Evolutionary conservation across 192 early-diverging fungal species (phyloP), one percentile per base, ranked within the genome.

Genomic region (Coemansia sp.): DNA sequence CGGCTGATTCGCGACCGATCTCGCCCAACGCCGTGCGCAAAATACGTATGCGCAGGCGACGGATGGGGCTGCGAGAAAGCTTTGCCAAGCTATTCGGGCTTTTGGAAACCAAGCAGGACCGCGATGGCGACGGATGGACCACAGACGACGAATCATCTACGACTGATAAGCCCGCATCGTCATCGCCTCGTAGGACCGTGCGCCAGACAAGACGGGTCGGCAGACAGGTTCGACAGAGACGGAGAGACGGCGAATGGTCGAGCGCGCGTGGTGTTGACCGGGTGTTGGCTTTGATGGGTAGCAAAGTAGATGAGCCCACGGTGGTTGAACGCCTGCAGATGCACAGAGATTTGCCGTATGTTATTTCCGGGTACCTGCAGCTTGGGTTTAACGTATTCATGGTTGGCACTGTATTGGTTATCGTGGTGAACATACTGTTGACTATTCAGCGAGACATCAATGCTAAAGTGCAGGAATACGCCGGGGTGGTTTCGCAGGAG

Each of bases 391-490:
- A 92, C 59, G 61, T 88, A 0, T 83, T 89, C 22, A 85, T 92
- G 57, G 87, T 90, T 9, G 78, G 65, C 1, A 73, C 85, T 0
- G 67, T 89, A 41, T 68, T 92, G 12, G 86, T 90, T 33, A 65
- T 92, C n/a, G 75, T 92, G 18, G 69, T 86, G 5, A 85, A 92
- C 54, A 89, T 92, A 61, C 84, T 93, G 20, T 65, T 85, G 61
- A 90, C 90, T 5, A 87, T 95, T 39, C 87, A 87, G 52, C 85
- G 83, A 55, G 94, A 96, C 81, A 85, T 94, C 45, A 83, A 86
- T 35, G 69, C 88, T 59, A 91, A 89, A 36, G 86, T 88, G 3
- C 83, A 91, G 15, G 87, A 91, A 68, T 87, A 90, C 53, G 84
- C 88, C 41, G 61, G 70, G 55, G 86, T 85, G 54, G 86, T 91